Evolutionary conservation across 1,284 basidiomycete species (phyloP).

Genomic region (Microbotryomycetes sp.): DNA sequence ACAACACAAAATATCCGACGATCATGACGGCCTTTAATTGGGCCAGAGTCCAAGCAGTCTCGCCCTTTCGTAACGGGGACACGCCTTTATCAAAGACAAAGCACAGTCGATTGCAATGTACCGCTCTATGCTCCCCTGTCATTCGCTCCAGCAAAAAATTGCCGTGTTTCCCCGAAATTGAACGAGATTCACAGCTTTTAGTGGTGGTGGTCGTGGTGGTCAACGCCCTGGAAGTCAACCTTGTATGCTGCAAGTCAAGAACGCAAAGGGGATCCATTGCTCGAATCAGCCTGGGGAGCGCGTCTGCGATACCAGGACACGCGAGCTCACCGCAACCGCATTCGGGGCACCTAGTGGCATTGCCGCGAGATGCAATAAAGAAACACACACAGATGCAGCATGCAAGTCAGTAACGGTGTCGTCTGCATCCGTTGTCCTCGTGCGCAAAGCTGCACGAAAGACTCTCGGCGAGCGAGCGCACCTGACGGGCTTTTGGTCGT

Average conservation of each 20-base stretch:
- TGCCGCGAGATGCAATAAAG: no score
- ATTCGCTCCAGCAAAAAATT: no score
- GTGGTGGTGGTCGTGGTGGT: conserved; percentile 33
- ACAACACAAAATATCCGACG: no score
- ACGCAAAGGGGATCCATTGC: neutral
- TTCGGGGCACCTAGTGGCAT: conserved; percentile 48
- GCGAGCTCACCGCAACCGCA: conserved; percentile 69
- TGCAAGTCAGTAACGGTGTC: neutral
- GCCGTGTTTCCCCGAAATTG: no score
- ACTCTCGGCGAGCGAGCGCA: conserved; percentile 46
- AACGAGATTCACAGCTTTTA: no score
- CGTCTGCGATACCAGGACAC: neutral
- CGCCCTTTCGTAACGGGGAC: no score
- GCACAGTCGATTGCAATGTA: no score
- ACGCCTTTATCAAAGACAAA: no score
- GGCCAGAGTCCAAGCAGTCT: no score
- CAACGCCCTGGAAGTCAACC: conserved; percentile 35
- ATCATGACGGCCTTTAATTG: no score
- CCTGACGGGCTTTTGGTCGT: conserved; percentile 57
- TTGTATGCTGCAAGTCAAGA: conserved; percentile 31
- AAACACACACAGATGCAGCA: neutral
- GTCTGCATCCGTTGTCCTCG: neutral
- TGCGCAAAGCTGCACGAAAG: neutral
- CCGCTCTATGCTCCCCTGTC: no score
- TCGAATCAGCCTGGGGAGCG: neutral